Base-by-base conservation (phyloP, 345 rosid genomes). In the Lagerstroemia speciosa region DNA sequence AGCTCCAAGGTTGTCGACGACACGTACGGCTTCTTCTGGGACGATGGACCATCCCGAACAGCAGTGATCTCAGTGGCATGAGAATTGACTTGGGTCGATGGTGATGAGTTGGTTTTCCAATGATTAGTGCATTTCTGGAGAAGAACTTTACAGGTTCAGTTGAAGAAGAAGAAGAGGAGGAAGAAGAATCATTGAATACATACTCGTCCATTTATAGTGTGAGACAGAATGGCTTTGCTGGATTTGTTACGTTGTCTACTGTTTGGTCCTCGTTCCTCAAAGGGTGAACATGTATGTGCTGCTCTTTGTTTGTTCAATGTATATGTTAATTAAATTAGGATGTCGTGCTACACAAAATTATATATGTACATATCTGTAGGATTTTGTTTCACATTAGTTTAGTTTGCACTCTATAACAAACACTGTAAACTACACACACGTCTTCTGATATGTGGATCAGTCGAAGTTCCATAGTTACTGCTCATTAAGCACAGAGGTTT, bases 1-100 rank as follows among this genome's bases (percentile, higher is more conserved):
- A 71, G 36, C 79, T 72, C 85, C 70, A 83, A 77, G 52, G 69
- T 33, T 1, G 67, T 32, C 11, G 78, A 67, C 5, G 85, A 81
- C 15, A 83, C 79, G 9, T 80, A 66, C 27, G 80, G 76, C 30
- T 82, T 85, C 76, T 30, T 87, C 11, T 87, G 92, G 92, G 85
- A 69, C 62, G 71, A 41, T 41, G 72, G 61, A 80, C 69, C 41
- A 68, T 71, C 77, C 73, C 87, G 12, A 78, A 71, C 72, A 69
- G 78, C 75, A 67, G 79, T 71, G 84, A 37, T 3, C 15, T 22
- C 19, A 48, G 74, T 29, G 74, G 76, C 31, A 74, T 78, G 66
- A 78, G 82, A 72, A 78, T 78, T 65, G 85, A 81, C 52, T 57
- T 78, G 66, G 83, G 10, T n/a, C 41, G 41, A 29, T 6, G 62